phyloP scores from a whole-genome alignment of 331 rosid genomes.

The Pyracantha coccinea region DNA sequence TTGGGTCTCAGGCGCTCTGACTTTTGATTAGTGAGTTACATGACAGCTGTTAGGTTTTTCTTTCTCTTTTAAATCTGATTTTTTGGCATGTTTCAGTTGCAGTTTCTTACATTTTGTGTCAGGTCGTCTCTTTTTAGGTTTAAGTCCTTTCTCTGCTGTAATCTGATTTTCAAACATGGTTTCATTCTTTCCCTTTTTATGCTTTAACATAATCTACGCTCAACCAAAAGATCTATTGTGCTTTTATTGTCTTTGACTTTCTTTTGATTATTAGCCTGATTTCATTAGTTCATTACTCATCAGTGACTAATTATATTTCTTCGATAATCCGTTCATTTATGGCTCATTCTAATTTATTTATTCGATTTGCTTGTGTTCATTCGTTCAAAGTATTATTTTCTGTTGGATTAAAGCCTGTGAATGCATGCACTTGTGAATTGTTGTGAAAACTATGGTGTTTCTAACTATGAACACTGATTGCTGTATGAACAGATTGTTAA shows the following conservation, averaged over 20 bases:
- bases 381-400: not conserved
- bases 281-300: not conserved
- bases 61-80: not conserved
- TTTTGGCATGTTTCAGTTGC: not conserved
- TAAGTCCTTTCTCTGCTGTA: not conserved
- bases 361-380: not conserved
- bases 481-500: slow-evolving; percentile 51
- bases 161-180: not conserved
- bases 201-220: not conserved
- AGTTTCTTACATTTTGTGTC: not conserved
- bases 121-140: not conserved
- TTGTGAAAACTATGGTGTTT: not conserved
- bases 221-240: not conserved
- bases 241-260: not conserved
- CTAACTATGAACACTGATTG: slow-evolving; percentile 10
- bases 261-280: not conserved
- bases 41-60: not conserved
- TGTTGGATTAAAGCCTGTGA: not conserved
- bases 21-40: not conserved
- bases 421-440: not conserved
- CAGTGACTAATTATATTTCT: not conserved
- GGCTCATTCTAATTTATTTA: too few species aligned
- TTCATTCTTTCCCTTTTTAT: not conserved
- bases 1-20: not conserved
- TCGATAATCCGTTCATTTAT: not conserved